Conservation (phyloP, 1,284 basidiomycete species). For the Acaromyces ingoldii region DNA sequence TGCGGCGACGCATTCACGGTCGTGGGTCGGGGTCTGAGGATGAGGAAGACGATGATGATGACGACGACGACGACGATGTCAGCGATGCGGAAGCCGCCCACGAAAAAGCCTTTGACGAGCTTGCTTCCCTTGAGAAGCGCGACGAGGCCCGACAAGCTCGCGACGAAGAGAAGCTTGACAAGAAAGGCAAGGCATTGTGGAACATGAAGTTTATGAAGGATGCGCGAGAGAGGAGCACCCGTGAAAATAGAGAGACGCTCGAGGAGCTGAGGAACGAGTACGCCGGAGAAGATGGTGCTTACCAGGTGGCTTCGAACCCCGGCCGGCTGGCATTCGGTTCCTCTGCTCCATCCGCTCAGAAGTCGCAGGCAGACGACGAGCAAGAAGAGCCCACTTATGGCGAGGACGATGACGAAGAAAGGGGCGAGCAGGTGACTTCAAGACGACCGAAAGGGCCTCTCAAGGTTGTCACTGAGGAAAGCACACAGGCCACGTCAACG, state of each 20-base stretch:
- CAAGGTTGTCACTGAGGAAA: no score
- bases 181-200: no score
- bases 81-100: constrained; percentile 13
- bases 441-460: constrained; percentile 11
- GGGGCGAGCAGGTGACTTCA: background rate
- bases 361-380: constrained; percentile 14
- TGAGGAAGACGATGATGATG: constrained; percentile 18
- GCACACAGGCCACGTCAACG: no score
- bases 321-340: background rate
- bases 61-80: constrained; percentile 17
- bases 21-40: constrained; percentile 14
- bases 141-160: background rate
- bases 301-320: background rate
- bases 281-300: background rate
- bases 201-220: constrained; percentile 52
- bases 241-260: constrained; percentile 22
- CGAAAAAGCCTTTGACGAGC: constrained; percentile 34
- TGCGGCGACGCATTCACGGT: constrained; percentile 36
- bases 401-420: constrained; percentile 3
- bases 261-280: constrained; percentile 26
- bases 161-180: no score
- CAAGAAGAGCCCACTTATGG: constrained; percentile 15
- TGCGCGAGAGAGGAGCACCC: constrained; percentile 40
- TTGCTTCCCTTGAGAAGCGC: constrained; percentile 24
- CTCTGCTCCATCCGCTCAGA: constrained; percentile 13